Percentiles rank a stretch among this genome's conserved stretches.
Evolutionary conservation across 768 basidiomycete genomes (phyloP).

Genomic region (Russula sp.): DNA sequence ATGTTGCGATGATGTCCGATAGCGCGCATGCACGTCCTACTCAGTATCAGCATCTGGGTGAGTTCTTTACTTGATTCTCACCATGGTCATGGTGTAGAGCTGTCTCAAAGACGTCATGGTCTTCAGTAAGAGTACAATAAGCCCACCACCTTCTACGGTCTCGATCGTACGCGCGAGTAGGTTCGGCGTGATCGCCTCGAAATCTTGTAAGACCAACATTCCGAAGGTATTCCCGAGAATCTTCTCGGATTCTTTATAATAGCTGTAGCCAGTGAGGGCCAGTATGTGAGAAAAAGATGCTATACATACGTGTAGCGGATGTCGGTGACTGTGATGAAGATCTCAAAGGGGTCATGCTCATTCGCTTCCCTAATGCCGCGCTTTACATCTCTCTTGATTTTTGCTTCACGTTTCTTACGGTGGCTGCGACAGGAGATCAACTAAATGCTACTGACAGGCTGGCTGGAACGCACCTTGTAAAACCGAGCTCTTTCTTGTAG

Average conservation of each 20-base stretch:
- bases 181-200: slow-evolving; percentile 97
- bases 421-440: slow-evolving; percentile 45
- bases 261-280: slow-evolving; percentile 33
- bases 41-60: background rate
- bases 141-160: slow-evolving; percentile 93
- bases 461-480: slow-evolving; percentile 61
- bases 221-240: slow-evolving; percentile 97
- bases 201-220: slow-evolving; percentile 95
- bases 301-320: slow-evolving; percentile 86
- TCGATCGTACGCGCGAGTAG: slow-evolving; percentile 94
- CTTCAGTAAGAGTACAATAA: slow-evolving; percentile 84
- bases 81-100: slow-evolving; percentile 86
- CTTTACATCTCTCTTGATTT: slow-evolving; percentile 94
- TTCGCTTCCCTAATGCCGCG: slow-evolving; percentile 89
- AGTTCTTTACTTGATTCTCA: slow-evolving; percentile 22
- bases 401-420: slow-evolving; percentile 93
- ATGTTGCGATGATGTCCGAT: slow-evolving; percentile 87
- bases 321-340: slow-evolving; percentile 97
- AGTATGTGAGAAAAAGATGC: background rate
- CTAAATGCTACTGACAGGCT: background rate
- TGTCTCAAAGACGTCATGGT: slow-evolving; percentile 92
- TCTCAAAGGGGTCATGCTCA: slow-evolving; percentile 96
- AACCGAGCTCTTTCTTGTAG: slow-evolving; percentile 97
- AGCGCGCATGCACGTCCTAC: slow-evolving; percentile 93
- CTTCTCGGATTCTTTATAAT: slow-evolving; percentile 97